These are phyloP conservation scores for Cryptosporidium bovis DNA, from an alignment of 169 alveolate genomes.

Conservation along the genomic window DNA sequence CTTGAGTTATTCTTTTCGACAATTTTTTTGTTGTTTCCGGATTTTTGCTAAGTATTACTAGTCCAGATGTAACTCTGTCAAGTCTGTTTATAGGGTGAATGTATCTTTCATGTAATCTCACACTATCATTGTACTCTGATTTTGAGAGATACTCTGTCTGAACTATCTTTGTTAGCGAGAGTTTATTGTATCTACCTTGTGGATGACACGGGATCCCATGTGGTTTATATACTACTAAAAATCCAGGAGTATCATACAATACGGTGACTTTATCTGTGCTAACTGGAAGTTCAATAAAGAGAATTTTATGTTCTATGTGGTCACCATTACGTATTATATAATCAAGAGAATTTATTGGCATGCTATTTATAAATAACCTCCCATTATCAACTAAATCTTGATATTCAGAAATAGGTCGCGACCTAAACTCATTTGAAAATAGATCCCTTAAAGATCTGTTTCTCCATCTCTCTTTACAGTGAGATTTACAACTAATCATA, in stretches of 20 bases:
- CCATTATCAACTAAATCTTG: slow-evolving; percentile 83
- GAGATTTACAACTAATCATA: slow-evolving; percentile 52
- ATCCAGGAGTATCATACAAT: slow-evolving; percentile 80
- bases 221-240: slow-evolving; percentile 88
- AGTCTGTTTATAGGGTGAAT: slow-evolving; percentile 88
- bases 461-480: slow-evolving; percentile 82
- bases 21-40: slow-evolving; percentile 80
- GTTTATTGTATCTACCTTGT: slow-evolving; percentile 86
- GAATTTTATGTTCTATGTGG: slow-evolving; percentile 81
- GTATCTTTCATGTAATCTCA: slow-evolving; percentile 26
- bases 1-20: slow-evolving; percentile 77
- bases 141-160: slow-evolving; percentile 78
- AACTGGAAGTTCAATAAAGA: slow-evolving; percentile 88
- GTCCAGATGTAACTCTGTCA: slow-evolving; percentile 92
- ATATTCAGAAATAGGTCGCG: slow-evolving; percentile 84
- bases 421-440: slow-evolving; percentile 81
- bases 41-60: slow-evolving; percentile 88
- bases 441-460: slow-evolving; percentile 79
- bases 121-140: slow-evolving; percentile 28
- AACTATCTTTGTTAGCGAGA: slow-evolving; percentile 81
- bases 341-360: slow-evolving; percentile 76
- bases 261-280: slow-evolving; percentile 80
- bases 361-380: slow-evolving; percentile 82
- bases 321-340: slow-evolving; percentile 83
- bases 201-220: slow-evolving; percentile 90